These are phyloP conservation scores for Sugiyamaella pinicola DNA, from an alignment of 1,139 yeast genomes.

Conservation along the genomic window DNA sequence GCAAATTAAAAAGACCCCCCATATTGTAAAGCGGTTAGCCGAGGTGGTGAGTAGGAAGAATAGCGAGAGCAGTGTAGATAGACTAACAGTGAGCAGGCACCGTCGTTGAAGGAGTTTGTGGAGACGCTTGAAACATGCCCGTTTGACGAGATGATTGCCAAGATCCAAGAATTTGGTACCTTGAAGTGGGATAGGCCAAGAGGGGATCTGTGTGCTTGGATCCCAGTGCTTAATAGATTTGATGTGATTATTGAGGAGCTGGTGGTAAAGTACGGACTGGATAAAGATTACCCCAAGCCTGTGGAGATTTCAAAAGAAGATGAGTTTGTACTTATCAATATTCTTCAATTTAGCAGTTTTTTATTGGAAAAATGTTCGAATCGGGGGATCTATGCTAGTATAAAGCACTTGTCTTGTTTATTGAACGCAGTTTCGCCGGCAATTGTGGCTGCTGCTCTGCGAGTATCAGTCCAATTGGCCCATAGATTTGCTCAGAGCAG, in stretches of 20 bases:
- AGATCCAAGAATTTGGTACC: conserved; percentile 40
- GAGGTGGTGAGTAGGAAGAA: conserved; percentile 40
- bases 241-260: conserved; percentile 63
- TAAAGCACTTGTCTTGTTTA: conserved; percentile 62
- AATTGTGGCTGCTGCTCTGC: conserved; percentile 63
- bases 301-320: conserved; percentile 52
- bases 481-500: conserved; percentile 56
- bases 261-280: conserved; percentile 58
- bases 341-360: conserved; percentile 63
- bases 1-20: conserved; percentile 38
- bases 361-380: conserved; percentile 72
- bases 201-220: conserved; percentile 78
- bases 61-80: neutral
- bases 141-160: conserved; percentile 43
- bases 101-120: conserved; percentile 48
- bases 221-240: conserved; percentile 70
- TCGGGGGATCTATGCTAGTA: conserved; percentile 66
- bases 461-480: conserved; percentile 62
- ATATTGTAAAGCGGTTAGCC: conserved; percentile 35
- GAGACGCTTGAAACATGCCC: conserved; percentile 44
- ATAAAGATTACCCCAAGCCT: conserved; percentile 50
- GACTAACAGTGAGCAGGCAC: conserved; percentile 39
- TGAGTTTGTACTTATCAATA: conserved; percentile 50
- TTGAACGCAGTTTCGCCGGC: conserved; percentile 62
- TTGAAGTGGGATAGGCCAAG: conserved; percentile 63